Conservation (phyloP, 345 rosid species). For the Gossypium sturtianum region DNA sequence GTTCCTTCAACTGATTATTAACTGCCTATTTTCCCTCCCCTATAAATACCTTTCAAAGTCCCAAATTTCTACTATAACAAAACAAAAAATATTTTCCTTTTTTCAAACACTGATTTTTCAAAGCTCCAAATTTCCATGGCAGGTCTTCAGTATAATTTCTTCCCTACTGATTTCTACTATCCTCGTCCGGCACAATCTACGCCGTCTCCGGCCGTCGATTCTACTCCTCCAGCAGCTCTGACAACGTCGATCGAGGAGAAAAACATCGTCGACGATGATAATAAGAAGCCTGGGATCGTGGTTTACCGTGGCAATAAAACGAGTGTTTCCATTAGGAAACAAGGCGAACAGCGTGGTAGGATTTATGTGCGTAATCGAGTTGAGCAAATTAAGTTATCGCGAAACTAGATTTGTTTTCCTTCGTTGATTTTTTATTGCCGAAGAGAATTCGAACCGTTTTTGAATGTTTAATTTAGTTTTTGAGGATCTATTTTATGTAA, state of each 20-base stretch:
- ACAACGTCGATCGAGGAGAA: neutral
- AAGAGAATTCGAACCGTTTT: neutral
- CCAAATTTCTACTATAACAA: neutral
- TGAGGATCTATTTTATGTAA: neutral
- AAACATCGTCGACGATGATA: neutral
- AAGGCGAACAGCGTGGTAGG: slow-evolving; percentile 1
- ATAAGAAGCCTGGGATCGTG: neutral
- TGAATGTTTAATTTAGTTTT: too few species aligned
- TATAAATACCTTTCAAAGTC: neutral
- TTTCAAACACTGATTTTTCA: neutral
- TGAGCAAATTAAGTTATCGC: neutral
- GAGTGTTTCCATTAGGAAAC: neutral
- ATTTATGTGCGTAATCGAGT: neutral
- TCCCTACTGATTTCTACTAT: slow-evolving; percentile 37
- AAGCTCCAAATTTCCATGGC: slow-evolving; percentile 2
- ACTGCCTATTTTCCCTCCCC: neutral
- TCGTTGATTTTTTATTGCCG: neutral
- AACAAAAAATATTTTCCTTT: neutral
- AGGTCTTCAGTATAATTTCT: slow-evolving; percentile 41
- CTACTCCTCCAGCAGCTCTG: neutral
- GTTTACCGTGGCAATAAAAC: neutral
- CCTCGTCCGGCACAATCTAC: slow-evolving; percentile 3
- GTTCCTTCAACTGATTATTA: too few species aligned
- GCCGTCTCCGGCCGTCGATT: neutral
- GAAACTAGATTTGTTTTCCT: neutral